Base-by-base conservation (phyloP, 305 asterid species). In the Solanum hybrid region DNA sequence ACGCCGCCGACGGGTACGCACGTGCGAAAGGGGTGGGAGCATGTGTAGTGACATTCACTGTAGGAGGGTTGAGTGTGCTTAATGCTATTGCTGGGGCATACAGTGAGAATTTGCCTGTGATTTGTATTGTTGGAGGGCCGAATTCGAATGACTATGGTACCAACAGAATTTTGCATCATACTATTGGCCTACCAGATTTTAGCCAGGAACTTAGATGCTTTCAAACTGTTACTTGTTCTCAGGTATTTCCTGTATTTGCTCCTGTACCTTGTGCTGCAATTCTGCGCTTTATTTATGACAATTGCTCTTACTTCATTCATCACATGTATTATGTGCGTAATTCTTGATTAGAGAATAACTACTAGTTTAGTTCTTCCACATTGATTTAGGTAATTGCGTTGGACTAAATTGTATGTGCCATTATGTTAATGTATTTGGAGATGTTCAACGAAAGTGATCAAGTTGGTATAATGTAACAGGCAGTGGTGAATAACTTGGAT, bases 11-110 rank as follows among this genome's bases (percentile, higher is more conserved):
- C 10, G 99, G 99, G 4, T 96, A 92, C 90, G 98, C 99, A 45
- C 91, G 98, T 91, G 93, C 95, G 9, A 94, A 98, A 1, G 97
- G 99, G 6, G 98, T 95, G 56, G 99, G 99, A 38, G 99, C 97
- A 2, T 97, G 99, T 91, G 98, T 89, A 6, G 97, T 95, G 35
- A 95, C 99, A 13, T 97, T 97, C 36, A 95, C 98, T 3, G 99
- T 96, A 24, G 99, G 99, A 2, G 99, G 99, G 3, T 86, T 96
- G 90, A 95, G 98, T 73, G 96, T 94, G 5, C 88, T 96, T 88
- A 96, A 96, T 88, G 99, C 99, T 69, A 95, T 97, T 34, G 98
- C 99, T 87, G 99, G 99, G 17, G 99, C 99, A 10, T 95, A 92
- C 89, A 96, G 99, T 89, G 99, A 96, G 95, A 95, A 96, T 89